Evolutionary conservation across 1,139 yeast species (phyloP).

Genomic region (Suhomyces choctaworum): DNA sequence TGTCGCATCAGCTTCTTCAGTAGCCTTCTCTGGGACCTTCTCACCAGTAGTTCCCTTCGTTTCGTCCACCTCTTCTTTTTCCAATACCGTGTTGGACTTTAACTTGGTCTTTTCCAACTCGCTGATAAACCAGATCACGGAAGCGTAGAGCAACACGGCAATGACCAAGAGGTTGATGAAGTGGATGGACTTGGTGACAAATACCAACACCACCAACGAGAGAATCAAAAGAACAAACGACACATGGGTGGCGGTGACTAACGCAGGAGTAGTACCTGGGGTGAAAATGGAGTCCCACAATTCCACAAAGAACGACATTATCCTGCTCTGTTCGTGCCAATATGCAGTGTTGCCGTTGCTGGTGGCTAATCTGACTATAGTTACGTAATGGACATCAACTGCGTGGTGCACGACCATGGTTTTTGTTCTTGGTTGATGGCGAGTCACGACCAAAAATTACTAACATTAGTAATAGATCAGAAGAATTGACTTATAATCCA

Average conservation of each 20-base stretch:
- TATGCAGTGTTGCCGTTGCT: no score
- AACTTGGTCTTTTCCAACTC: constrained; percentile 62
- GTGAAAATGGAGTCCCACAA: constrained; percentile 90
- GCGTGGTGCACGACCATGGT: neutral
- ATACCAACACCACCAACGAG: constrained; percentile 58
- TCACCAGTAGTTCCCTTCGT: neutral
- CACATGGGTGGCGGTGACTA: constrained; percentile 75
- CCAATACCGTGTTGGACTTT: constrained; percentile 41
- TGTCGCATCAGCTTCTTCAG: neutral
- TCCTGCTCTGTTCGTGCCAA: no score
- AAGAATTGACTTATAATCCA: neutral
- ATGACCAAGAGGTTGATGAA: constrained; percentile 71
- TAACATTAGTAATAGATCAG: neutral
- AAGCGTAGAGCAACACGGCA: constrained; percentile 69
- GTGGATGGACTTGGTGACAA: constrained; percentile 70
- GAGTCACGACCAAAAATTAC: neutral
- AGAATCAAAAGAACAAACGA: constrained; percentile 58
- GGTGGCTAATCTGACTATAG: no score
- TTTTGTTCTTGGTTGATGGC: neutral
- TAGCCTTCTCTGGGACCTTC: neutral
- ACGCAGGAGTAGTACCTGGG: constrained; percentile 93
- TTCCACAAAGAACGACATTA: constrained; percentile 54
- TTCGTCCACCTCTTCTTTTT: constrained; percentile 6
- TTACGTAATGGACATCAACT: no score
- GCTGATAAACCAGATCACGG: constrained; percentile 82